These are phyloP conservation scores for Schizosaccharomyces versatilis DNA, from an alignment of 1,139 yeast species.

Conservation along the genomic window DNA sequence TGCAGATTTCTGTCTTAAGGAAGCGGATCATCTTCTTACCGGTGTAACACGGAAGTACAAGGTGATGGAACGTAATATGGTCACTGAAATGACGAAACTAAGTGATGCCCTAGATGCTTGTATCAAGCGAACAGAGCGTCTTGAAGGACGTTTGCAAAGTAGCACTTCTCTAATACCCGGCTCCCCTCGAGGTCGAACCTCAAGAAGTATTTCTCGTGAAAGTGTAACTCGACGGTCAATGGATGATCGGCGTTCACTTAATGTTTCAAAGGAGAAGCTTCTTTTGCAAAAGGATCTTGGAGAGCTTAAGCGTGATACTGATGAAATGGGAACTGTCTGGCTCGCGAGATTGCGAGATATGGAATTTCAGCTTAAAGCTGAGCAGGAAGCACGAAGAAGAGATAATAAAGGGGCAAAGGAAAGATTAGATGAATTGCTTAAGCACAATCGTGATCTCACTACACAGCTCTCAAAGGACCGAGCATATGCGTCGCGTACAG, in stretches of 20 bases:
- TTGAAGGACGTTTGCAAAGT: background rate
- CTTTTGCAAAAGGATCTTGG: background rate
- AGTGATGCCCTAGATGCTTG: background rate
- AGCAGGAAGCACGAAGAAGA: conserved; percentile 14
- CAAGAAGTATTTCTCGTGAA: no score
- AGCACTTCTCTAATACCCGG: no score
- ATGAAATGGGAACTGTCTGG: conserved; percentile 8
- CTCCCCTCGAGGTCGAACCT: no score
- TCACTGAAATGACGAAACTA: background rate
- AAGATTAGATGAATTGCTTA: conserved; percentile 11
- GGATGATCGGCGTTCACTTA: background rate
- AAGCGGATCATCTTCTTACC: background rate
- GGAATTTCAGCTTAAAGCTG: conserved; percentile 13
- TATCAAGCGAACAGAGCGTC: background rate
- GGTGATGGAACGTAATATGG: background rate
- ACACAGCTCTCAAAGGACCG: background rate
- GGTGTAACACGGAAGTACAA: background rate
- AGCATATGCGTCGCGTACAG: background rate
- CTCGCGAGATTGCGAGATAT: conserved; percentile 12
- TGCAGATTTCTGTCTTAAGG: background rate
- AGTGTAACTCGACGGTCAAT: background rate
- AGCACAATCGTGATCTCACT: conserved; percentile 7
- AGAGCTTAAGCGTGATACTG: background rate
- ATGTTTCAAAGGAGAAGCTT: background rate
- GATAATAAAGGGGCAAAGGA: conserved; percentile 14